phyloP scores from a whole-genome alignment of 352 stramenopile genomes.

The Phytophthora pluvialis region DNA sequence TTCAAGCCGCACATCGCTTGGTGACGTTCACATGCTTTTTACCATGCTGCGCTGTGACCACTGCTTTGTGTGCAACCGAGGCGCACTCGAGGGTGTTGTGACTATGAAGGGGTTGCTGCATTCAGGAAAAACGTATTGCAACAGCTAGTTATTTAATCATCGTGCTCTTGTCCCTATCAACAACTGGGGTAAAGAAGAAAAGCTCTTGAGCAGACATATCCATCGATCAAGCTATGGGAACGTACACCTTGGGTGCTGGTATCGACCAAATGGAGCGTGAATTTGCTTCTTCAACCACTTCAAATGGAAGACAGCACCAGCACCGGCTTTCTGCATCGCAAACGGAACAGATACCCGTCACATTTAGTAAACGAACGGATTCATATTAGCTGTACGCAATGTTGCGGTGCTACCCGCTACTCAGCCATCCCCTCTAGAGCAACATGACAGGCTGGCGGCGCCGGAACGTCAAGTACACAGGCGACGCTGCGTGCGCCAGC shows the following conservation, averaged over 20 bases:
- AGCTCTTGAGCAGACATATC: no score
- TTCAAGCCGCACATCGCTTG: constrained; percentile 71
- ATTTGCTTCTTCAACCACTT: no score
- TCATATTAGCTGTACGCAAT: constrained; percentile 20
- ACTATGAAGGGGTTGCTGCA: constrained; percentile 68
- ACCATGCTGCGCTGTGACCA: constrained; percentile 87
- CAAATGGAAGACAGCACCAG: neutral
- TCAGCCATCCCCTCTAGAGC: constrained; percentile 40
- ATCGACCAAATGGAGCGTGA: no score
- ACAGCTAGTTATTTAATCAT: constrained; percentile 11
- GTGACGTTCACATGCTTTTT: constrained; percentile 88
- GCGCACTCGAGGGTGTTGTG: constrained; percentile 75
- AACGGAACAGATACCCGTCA: constrained; percentile 1
- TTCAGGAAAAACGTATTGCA: constrained; percentile 41
- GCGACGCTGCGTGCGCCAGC: constrained; percentile 77
- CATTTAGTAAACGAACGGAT: constrained; percentile 23
- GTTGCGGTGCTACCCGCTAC: neutral
- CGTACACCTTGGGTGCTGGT: no score
- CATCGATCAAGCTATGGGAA: no score
- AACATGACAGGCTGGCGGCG: constrained; percentile 65
- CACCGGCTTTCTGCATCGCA: neutral
- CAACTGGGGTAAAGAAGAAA: no score
- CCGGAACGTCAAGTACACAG: constrained; percentile 86
- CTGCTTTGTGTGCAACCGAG: constrained; percentile 84
- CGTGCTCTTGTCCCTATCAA: no score